phyloP scores from a whole-genome alignment of 768 basidiomycete species.

The Bullera alba region DNA sequence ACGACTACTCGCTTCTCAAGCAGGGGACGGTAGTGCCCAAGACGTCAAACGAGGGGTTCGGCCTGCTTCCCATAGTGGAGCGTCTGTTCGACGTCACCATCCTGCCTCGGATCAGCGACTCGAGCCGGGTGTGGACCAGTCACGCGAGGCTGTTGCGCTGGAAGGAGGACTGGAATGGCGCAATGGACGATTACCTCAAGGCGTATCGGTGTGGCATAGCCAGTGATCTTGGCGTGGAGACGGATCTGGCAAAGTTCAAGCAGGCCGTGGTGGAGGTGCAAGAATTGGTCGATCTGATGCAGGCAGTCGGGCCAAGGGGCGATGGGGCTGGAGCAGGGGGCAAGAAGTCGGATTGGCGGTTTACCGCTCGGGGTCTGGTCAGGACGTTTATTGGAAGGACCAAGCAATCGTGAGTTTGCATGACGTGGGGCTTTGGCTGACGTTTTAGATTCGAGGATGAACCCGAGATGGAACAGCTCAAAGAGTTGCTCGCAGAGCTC shows the following conservation, averaged over 20 bases:
- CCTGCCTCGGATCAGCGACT: constrained; percentile 66
- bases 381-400: constrained; percentile 83
- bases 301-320: constrained; percentile 65
- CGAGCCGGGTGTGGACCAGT: constrained; percentile 70
- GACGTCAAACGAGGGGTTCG: constrained; percentile 61
- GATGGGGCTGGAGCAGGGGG: constrained; percentile 39
- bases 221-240: constrained; percentile 58
- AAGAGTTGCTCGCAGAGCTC: constrained; percentile 61
- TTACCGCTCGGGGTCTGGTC: constrained; percentile 78
- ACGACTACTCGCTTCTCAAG: constrained; percentile 24
- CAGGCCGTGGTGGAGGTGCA: constrained; percentile 71
- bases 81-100: constrained; percentile 70
- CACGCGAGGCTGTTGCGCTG: constrained; percentile 74
- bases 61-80: constrained; percentile 60
- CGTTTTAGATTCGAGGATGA: constrained; percentile 66
- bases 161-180: constrained; percentile 66
- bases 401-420: constrained; percentile 52
- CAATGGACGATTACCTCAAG: constrained; percentile 73
- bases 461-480: constrained; percentile 68
- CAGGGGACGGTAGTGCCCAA: constrained; percentile 24
- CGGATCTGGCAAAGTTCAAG: constrained; percentile 62
- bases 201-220: constrained; percentile 70
- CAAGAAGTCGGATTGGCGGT: constrained; percentile 64
- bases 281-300: constrained; percentile 73
- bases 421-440: not conserved